Conservation (phyloP, 495 filamentous ascomycete genomes). For the Trichoderma virens region DNA sequence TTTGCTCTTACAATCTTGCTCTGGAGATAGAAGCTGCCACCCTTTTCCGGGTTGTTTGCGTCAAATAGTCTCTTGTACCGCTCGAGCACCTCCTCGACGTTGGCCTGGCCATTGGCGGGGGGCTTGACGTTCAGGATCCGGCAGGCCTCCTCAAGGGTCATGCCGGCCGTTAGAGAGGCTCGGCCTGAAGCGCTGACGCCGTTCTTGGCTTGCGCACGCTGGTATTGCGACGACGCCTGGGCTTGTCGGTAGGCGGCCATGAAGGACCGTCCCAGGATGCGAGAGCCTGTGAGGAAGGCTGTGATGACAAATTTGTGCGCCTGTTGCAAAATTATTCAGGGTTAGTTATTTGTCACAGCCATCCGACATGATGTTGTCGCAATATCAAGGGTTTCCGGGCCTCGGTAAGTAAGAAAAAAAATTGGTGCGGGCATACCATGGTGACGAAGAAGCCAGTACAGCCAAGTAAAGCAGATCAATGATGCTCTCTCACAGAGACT, state of each 20-base stretch:
- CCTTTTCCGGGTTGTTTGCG: conserved; percentile 85
- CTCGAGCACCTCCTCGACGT: conserved; percentile 69
- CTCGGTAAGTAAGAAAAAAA: neutral
- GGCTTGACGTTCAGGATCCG: conserved; percentile 96
- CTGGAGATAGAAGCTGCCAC: conserved; percentile 95
- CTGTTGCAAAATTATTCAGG: conserved; percentile 44
- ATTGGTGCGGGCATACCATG: conserved; percentile 14
- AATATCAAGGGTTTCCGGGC: neutral
- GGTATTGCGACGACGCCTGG: conserved; percentile 73
- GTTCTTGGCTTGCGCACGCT: conserved; percentile 52
- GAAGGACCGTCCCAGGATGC: conserved; percentile 90
- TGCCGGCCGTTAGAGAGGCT: conserved; percentile 52
- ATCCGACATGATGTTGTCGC: neutral
- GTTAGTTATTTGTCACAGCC: neutral
- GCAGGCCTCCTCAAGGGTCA: conserved; percentile 93
- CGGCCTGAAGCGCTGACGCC: conserved; percentile 30
- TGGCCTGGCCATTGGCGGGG: conserved; percentile 64
- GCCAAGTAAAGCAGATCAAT: neutral
- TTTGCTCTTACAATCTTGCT: conserved; percentile 89
- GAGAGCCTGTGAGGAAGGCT: conserved; percentile 79
- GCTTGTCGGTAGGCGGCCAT: conserved; percentile 89
- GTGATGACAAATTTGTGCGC: conserved; percentile 92
- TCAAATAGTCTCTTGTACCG: conserved; percentile 95
- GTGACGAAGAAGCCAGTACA: neutral
- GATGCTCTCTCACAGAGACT: neutral